Percentiles rank a stretch among this genome's conserved stretches.
These are phyloP conservation scores for Ceriops tagal DNA, from an alignment of 345 rosid species.

Conservation along the genomic window DNA sequence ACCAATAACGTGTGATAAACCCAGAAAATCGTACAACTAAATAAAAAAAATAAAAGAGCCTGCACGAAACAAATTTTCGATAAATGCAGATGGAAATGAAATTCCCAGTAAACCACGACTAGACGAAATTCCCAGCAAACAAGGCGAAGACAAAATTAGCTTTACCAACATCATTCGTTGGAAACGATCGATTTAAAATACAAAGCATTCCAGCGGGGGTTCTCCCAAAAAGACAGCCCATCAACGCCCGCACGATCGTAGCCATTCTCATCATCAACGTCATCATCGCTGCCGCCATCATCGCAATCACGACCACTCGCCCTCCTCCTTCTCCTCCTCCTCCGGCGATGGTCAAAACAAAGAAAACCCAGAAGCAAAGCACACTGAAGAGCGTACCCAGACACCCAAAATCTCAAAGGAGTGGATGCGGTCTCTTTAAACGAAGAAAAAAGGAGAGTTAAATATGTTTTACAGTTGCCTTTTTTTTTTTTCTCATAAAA, in stretches of 20 bases:
- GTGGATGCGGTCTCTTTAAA: slow-evolving; percentile 33
- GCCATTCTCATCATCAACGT: not conserved
- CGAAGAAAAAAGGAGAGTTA: slow-evolving; percentile 17
- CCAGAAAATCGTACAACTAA: too few relatives aligned
- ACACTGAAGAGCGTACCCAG: slow-evolving; percentile 45
- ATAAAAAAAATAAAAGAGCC: too few relatives aligned
- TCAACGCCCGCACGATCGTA: slow-evolving; percentile 5
- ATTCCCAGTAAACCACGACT: too few relatives aligned
- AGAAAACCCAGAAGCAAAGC: slow-evolving; percentile 34
- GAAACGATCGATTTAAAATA: too few relatives aligned
- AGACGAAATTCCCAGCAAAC: too few relatives aligned
- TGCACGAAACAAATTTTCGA: too few relatives aligned
- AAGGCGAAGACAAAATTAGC: too few relatives aligned
- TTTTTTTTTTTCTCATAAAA: too few relatives aligned
- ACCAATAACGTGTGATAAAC: too few relatives aligned
- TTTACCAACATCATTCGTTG: too few relatives aligned
- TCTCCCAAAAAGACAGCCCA: slow-evolving; percentile 4
- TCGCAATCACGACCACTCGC: not conserved
- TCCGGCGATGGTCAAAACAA: slow-evolving; percentile 22
- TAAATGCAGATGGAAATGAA: too few relatives aligned
- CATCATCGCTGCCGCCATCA: not conserved
- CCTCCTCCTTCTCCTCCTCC: slow-evolving; percentile 16
- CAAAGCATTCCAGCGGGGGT: slow-evolving; percentile 2
- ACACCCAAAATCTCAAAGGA: slow-evolving; percentile 43
- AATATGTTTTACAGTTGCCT: too few relatives aligned